A percentile compares a stretch with the other conserved stretches of the same genome.
These are phyloP conservation scores for Exophiala calicioides DNA, from an alignment of 2,329 filamentous ascomycete species.

Conservation along the genomic window DNA sequence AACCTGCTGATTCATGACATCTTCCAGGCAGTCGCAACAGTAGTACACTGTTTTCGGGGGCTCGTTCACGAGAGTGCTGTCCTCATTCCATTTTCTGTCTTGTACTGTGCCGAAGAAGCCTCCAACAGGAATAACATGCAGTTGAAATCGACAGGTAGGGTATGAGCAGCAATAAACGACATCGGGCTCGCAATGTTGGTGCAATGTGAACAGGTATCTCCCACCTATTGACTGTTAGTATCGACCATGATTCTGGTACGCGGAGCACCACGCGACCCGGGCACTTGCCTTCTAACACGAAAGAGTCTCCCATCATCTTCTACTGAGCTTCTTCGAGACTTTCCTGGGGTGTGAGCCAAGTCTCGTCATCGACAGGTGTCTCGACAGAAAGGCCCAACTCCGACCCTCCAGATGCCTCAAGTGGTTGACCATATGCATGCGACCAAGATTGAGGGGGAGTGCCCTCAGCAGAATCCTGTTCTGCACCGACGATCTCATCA, in stretches of 20 bases:
- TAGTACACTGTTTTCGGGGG: slow-evolving; percentile 4
- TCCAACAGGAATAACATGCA: slow-evolving; percentile 15
- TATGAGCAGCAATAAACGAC: slow-evolving; percentile 11
- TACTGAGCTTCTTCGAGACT: no score
- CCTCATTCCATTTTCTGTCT: slow-evolving; percentile 1
- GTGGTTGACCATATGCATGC: not conserved
- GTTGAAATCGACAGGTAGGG: slow-evolving; percentile 6
- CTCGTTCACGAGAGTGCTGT: not conserved
- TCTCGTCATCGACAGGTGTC: no score
- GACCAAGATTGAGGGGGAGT: not conserved
- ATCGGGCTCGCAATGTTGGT: slow-evolving; percentile 8
- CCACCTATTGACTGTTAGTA: no score
- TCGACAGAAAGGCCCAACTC: no score
- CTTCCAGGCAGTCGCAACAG: slow-evolving; percentile 13
- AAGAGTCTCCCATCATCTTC: no score
- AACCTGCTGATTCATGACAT: not conserved
- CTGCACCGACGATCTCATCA: not conserved
- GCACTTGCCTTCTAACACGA: no score
- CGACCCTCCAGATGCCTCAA: no score
- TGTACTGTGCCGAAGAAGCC: slow-evolving; percentile 8
- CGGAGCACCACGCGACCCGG: no score
- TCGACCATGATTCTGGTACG: no score
- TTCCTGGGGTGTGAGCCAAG: no score
- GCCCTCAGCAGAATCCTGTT: not conserved
- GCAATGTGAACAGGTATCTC: slow-evolving; percentile 7